Conservation (phyloP, 2,329 filamentous ascomycete genomes). For the Chaetomium olivaceum region DNA sequence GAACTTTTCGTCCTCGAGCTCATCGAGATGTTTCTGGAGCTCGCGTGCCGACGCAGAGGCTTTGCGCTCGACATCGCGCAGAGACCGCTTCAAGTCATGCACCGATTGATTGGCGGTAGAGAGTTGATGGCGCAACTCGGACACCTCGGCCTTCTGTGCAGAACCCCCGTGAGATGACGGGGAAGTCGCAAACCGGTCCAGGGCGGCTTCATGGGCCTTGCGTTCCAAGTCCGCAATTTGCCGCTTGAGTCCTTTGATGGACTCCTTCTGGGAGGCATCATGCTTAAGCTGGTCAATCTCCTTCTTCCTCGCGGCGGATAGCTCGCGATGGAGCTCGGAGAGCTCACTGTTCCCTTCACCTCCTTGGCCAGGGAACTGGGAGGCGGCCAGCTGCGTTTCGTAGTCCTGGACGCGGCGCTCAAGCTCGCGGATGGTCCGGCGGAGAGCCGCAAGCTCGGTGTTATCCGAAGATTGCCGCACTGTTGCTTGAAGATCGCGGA, state of each 20-base stretch:
- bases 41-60: constrained; percentile 46
- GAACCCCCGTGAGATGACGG: constrained; percentile 54
- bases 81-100: constrained; percentile 53
- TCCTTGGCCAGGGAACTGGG: constrained; percentile 39
- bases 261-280: constrained; percentile 64
- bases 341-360: constrained; percentile 55
- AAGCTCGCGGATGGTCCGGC: constrained; percentile 65
- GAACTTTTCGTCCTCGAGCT: constrained; percentile 60
- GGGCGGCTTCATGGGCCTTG: constrained; percentile 64
- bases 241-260: constrained; percentile 62
- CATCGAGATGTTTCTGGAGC: constrained; percentile 56
- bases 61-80: constrained; percentile 54
- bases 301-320: constrained; percentile 64
- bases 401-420: constrained; percentile 61
- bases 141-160: constrained; percentile 57
- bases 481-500: constrained; percentile 53
- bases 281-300: constrained; percentile 65
- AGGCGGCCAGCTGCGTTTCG: constrained; percentile 46
- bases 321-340: constrained; percentile 61
- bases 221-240: constrained; percentile 67
- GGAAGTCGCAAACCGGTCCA: constrained; percentile 50
- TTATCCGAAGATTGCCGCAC: constrained; percentile 50
- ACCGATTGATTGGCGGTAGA: constrained; percentile 60
- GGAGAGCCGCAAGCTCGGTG: constrained; percentile 58
- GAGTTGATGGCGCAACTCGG: constrained; percentile 61